phyloP scores from a whole-genome alignment of 805 yeast genomes.

The Candida saitoana region DNA sequence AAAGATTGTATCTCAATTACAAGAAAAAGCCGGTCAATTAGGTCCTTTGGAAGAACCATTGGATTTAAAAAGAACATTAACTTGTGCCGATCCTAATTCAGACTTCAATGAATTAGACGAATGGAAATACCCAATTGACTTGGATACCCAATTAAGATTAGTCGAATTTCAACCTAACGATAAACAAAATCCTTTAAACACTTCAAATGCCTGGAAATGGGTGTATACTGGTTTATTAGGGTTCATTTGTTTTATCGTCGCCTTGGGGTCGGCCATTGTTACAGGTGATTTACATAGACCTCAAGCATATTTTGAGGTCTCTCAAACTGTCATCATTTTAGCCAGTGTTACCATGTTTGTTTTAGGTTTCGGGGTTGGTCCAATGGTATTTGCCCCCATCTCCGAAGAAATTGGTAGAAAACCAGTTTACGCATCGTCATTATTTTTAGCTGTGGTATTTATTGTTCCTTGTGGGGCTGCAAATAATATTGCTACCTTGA shows the following conservation, averaged over 20 bases:
- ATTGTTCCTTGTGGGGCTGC: constrained; percentile 62
- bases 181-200: constrained; percentile 49
- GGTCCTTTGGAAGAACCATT: constrained; percentile 57
- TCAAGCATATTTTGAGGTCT: constrained; percentile 46
- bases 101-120: constrained; percentile 38
- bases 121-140: constrained; percentile 58
- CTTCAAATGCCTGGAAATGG: constrained; percentile 45
- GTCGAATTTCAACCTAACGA: constrained; percentile 53
- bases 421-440: constrained; percentile 45
- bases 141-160: constrained; percentile 49
- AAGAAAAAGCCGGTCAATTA: constrained; percentile 41
- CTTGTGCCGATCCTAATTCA: constrained; percentile 26
- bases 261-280: constrained; percentile 58
- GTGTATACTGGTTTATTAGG: constrained; percentile 47
- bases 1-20: constrained; percentile 32
- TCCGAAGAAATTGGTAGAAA: constrained; percentile 61
- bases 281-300: constrained; percentile 61
- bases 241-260: constrained; percentile 52
- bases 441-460: constrained; percentile 53
- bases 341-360: constrained; percentile 55
- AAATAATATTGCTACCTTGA: constrained; percentile 54
- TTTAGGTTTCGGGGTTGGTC: constrained; percentile 64
- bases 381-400: constrained; percentile 58
- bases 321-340: constrained; percentile 53
- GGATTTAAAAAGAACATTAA: constrained; percentile 37